These are phyloP conservation scores for Tuber umbilicatum DNA, from an alignment of 495 filamentous ascomycete species.

Conservation along the genomic window DNA sequence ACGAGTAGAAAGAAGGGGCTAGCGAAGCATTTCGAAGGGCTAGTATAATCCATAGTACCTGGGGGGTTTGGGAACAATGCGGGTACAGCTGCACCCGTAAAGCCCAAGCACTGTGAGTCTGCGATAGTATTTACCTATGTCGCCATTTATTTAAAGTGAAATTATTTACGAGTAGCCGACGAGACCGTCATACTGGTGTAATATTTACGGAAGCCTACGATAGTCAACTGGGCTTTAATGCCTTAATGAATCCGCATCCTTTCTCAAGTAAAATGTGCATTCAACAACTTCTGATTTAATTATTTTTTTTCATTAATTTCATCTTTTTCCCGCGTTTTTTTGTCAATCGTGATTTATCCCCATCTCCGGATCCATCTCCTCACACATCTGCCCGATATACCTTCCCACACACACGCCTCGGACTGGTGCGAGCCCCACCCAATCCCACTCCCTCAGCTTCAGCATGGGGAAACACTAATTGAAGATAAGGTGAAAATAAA, in stretches of 20 bases:
- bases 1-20: too few species aligned
- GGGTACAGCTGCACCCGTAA: too few species aligned
- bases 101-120: background rate
- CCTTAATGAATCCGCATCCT: background rate
- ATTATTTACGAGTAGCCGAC: background rate
- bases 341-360: background rate
- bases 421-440: background rate
- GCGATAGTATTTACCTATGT: background rate
- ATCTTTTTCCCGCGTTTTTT: background rate
- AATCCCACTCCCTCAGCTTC: background rate
- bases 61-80: too few species aligned
- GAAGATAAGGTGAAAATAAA: background rate
- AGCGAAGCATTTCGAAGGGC: too few species aligned
- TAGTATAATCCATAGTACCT: too few species aligned
- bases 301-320: slow-evolving; percentile 4
- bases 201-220: background rate
- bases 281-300: background rate
- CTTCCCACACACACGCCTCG: background rate
- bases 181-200: background rate
- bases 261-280: background rate
- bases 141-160: background rate
- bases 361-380: background rate
- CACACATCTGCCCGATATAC: background rate
- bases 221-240: background rate
- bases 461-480: background rate